phyloP scores from a whole-genome alignment of 2,329 filamentous ascomycete species.

The Pestalotiopsis sp. region DNA sequence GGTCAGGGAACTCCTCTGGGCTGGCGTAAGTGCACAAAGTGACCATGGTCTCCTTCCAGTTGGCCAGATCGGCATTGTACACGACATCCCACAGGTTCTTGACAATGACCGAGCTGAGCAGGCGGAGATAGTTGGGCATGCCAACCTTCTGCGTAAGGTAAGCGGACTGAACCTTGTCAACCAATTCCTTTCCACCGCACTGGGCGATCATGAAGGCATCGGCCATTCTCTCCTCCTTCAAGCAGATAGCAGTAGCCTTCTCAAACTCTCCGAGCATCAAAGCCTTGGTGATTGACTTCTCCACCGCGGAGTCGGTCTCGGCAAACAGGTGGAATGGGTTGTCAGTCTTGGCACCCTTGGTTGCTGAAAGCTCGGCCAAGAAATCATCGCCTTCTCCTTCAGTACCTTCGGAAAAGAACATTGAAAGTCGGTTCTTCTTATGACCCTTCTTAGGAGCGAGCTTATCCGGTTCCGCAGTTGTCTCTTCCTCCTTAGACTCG shows the following conservation, averaged over 20 bases:
- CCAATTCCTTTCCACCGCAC: constrained; percentile 87
- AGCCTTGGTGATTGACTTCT: constrained; percentile 83
- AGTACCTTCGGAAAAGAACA: constrained; percentile 74
- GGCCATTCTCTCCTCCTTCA: constrained; percentile 86
- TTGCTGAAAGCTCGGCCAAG: constrained; percentile 78
- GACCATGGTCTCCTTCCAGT: constrained; percentile 98
- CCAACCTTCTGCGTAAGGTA: constrained; percentile 84
- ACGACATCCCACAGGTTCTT: constrained; percentile 99
- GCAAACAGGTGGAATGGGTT: constrained; percentile 90
- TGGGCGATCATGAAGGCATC: constrained; percentile 99
- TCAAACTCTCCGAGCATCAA: constrained; percentile 90
- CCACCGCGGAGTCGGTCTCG: constrained; percentile 78
- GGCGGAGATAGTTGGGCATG: constrained; percentile 86
- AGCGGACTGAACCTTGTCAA: constrained; percentile 89
- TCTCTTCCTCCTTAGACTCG: constrained; percentile 33
- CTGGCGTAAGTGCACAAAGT: constrained; percentile 94
- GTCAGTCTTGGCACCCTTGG: constrained; percentile 89
- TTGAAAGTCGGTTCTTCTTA: constrained; percentile 68
- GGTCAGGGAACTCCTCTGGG: constrained; percentile 85
- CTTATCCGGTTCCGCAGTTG: constrained; percentile 45
- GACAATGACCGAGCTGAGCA: constrained; percentile 86
- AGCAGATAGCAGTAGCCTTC: constrained; percentile 82
- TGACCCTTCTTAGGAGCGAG: constrained; percentile 37
- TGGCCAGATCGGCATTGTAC: constrained; percentile 86
- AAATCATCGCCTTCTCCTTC: constrained; percentile 79